phyloP scores from a whole-genome alignment of 176 grass and related monocot species.

The Aechmea fasciata region DNA sequence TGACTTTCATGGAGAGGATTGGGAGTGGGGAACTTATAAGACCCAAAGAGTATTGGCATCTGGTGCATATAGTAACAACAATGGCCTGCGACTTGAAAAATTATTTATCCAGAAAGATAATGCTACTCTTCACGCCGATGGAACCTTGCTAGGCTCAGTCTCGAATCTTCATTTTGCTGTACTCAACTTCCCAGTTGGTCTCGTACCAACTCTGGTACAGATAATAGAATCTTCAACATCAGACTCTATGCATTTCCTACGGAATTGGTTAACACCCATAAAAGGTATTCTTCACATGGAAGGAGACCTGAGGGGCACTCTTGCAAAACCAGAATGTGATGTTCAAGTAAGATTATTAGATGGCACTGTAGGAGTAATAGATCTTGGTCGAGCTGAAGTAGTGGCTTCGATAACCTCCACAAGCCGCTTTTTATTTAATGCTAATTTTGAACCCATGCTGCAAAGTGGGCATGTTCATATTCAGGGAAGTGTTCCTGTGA shows the following conservation, averaged over 20 bases:
- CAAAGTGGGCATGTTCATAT: conserved; percentile 97
- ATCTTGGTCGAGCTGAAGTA: conserved; percentile 84
- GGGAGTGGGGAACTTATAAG: conserved; percentile 95
- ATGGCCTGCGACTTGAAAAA: conserved; percentile 84
- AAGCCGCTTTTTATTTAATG: conserved; percentile 86
- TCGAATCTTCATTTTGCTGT: conserved; percentile 99
- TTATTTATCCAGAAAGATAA: conserved; percentile 99
- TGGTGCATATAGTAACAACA: conserved; percentile 88
- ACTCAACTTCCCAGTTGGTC: conserved; percentile 87
- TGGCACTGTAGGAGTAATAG: conserved; percentile 81
- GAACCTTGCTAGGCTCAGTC: conserved; percentile 76
- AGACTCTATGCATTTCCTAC: conserved; percentile 80
- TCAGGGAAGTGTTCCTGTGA: conserved; percentile 86
- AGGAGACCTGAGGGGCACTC: conserved; percentile 88
- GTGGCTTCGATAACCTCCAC: conserved; percentile 83
- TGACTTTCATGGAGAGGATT: conserved; percentile 97
- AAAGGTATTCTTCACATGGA: conserved; percentile 99
- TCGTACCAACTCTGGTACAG: conserved; percentile 88
- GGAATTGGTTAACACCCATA: conserved; percentile 90
- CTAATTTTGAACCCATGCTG: conserved; percentile 77
- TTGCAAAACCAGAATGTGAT: conserved; percentile 92
- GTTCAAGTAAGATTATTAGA: conserved; percentile 93
- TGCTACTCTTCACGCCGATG: conserved; percentile 95
- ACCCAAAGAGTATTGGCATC: conserved; percentile 71
- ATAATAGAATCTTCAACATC: conserved; percentile 87